Conservation (phyloP, 805 yeast species). For the Geotrichum ghanense region DNA sequence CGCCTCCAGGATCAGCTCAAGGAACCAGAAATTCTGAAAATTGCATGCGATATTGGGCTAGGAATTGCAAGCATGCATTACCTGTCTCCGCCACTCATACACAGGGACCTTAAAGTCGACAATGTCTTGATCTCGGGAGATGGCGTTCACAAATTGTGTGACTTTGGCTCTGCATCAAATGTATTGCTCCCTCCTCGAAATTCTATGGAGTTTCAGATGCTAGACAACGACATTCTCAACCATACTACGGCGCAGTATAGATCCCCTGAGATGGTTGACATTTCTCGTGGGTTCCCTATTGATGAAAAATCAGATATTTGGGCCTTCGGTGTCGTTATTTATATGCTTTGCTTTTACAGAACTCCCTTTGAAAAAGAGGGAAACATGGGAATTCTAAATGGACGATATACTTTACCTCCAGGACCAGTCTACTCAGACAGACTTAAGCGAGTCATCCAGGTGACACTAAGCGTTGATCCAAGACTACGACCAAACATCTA, state of each 20-base stretch:
- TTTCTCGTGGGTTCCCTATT: conserved; percentile 69
- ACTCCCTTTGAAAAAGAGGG: conserved; percentile 87
- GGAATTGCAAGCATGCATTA: conserved; percentile 84
- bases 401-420: conserved; percentile 65
- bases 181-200: conserved; percentile 65
- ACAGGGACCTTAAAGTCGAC: conserved; percentile 89
- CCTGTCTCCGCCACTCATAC: conserved; percentile 56
- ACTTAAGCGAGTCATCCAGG: conserved; percentile 61
- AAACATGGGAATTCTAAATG: conserved; percentile 77
- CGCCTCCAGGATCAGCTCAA: conserved; percentile 66
- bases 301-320: conserved; percentile 91
- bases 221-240: conserved; percentile 73
- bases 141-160: conserved; percentile 73
- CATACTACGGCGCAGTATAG: conserved; percentile 96
- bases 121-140: conserved; percentile 68
- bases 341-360: conserved; percentile 81
- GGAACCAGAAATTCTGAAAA: conserved; percentile 67
- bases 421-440: conserved; percentile 59
- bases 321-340: conserved; percentile 91
- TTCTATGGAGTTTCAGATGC: conserved; percentile 57
- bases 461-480: conserved; percentile 78
- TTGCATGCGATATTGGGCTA: conserved; percentile 68
- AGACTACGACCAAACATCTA: conserved; percentile 73
- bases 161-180: conserved; percentile 81
- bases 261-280: conserved; percentile 92